Evolutionary conservation across 306 rosid species (phyloP), one percentile per base, ranked within the genome.

Genomic region (Prinsepia uniflora): DNA sequence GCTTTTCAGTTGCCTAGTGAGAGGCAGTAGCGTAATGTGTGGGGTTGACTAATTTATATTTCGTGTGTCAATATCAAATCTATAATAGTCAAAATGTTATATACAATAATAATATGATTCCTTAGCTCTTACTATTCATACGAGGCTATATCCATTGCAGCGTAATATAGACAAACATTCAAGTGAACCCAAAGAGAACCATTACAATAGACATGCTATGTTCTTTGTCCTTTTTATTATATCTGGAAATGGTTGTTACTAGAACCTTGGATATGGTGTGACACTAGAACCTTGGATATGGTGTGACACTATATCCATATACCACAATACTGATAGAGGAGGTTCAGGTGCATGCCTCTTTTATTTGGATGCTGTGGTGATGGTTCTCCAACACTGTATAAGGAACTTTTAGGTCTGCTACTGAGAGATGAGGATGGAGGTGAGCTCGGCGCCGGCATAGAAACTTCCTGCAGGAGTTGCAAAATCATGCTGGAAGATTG

Each of bases 351-450:
- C 61, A 22, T 0, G 71, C 63, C 74, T 80, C 74, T 80, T 67
- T 49, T 57, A 4, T 75, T 81, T 79, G 34, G 79, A 36, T 54
- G 80, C 24, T 67, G 53, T 72, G 36, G 36, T 30, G 86, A 82
- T 55, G 85, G 88, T 65, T 87, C 96, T 44, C 75, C 68, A 55
- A 40, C 71, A 71, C 86, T 88, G 52, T 90, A 84, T 52, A 86
- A 7, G 53, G 88, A 67, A 78, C 96, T 90, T 73, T 66, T 86
- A 19, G 57, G 84, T 55, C 83, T 79, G 77, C 89, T 86, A 65
- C 89, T 80, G 59, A 79, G 89, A 0, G 88, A 52, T 53, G 95
- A 86, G 50, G 81, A 71, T 67, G 88, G 67, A 34, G 39, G 71
- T 15, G 83, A 40, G 36, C 36, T 30, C 63, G 47, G 58, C 74